Evolutionary conservation across 257 asterid species (phyloP).

Genomic region (Solanum gracilifrons): DNA sequence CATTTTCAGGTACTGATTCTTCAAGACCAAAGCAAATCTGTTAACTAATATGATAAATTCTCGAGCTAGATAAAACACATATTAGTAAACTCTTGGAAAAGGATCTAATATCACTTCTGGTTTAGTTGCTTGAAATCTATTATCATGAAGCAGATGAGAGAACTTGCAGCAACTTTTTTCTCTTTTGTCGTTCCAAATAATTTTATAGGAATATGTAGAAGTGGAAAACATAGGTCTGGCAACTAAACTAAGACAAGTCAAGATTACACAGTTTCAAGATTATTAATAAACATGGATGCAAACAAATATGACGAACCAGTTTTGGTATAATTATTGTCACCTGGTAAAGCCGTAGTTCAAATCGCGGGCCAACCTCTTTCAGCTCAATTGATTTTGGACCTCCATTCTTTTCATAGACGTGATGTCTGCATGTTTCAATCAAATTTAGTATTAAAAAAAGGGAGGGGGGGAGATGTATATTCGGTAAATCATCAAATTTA

Average conservation of each 20-base stretch:
- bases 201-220: not conserved
- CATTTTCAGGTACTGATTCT: not conserved
- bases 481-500: not conserved
- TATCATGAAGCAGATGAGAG: not conserved
- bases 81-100: not conserved
- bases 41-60: not conserved
- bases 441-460: not conserved
- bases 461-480: not conserved
- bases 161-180: not conserved
- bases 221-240: not conserved
- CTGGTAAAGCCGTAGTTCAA: constrained; percentile 82
- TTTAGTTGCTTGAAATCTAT: not conserved
- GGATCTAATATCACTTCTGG: not conserved
- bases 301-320: not conserved
- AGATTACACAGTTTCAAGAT: not conserved
- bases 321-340: constrained; percentile 16
- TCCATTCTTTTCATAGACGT: constrained; percentile 67
- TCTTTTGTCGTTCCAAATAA: not conserved
- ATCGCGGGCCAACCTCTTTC: constrained; percentile 93
- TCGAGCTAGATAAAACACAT: not conserved
- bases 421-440: constrained; percentile 57
- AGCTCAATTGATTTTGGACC: constrained; percentile 86
- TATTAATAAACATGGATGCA: not conserved
- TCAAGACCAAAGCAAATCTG: not conserved
- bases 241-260: not conserved